Percentiles rank a stretch among this genome's conserved stretches.
These are phyloP conservation scores for Rosellinia necatrix DNA, from an alignment of 2,329 filamentous ascomycete species.

Conservation along the genomic window DNA sequence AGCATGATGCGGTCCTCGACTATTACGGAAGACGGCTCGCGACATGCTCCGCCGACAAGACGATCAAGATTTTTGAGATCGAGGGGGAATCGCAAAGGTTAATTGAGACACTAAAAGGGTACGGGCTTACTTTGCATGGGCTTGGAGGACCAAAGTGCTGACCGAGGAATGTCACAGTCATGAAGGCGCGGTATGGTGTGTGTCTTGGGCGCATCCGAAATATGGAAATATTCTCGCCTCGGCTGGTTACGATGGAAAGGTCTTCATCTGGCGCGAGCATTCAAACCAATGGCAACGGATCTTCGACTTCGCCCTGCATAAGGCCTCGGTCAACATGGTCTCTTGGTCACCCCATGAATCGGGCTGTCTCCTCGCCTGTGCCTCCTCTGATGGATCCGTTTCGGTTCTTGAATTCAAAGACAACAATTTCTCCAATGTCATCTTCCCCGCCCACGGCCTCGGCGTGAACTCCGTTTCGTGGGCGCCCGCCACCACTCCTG, in stretches of 20 bases:
- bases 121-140: constrained; percentile 40
- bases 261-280: constrained; percentile 97
- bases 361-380: constrained; percentile 92
- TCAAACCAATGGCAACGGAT: constrained; percentile 78
- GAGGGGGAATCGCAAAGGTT: constrained; percentile 90
- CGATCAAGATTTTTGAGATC: constrained; percentile 99
- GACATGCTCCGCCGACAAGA: constrained; percentile 97
- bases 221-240: constrained; percentile 98
- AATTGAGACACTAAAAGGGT: constrained; percentile 94
- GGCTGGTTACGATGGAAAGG: constrained; percentile 95
- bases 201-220: constrained; percentile 97
- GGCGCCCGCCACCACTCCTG: constrained; percentile 84
- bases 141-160: constrained; percentile 21
- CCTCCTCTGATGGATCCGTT: constrained; percentile 91
- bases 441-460: constrained; percentile 89
- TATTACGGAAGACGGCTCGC: constrained; percentile 97
- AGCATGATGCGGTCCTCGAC: constrained; percentile 98
- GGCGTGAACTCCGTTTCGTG: constrained; percentile 96
- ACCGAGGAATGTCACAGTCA: constrained; percentile 62
- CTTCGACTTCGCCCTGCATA: constrained; percentile 92
- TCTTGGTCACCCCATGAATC: constrained; percentile 97
- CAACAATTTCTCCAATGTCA: constrained; percentile 86
- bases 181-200: constrained; percentile 96
- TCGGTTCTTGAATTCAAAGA: constrained; percentile 97
- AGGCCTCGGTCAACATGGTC: constrained; percentile 94